Conservation (phyloP, 31 red algal species). For the Porphyra umbilicalis region DNA sequence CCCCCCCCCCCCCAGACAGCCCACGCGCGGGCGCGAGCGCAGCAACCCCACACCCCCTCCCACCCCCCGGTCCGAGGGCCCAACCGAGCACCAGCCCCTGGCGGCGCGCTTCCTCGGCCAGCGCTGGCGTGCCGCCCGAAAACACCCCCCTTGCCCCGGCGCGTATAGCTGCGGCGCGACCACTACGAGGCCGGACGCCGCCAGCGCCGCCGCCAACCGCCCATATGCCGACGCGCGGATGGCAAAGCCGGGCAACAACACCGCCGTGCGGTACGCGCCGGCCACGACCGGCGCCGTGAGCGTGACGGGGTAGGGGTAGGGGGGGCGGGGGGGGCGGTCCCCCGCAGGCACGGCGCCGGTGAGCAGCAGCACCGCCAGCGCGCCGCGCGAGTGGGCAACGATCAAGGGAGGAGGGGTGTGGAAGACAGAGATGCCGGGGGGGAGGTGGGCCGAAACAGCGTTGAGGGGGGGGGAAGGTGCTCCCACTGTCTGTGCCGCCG, state of each 20-base stretch:
- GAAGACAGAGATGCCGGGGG: no score
- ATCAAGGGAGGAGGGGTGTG: no score
- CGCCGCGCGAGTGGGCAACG: no score
- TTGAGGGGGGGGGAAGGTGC: no score
- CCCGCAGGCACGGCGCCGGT: no score
- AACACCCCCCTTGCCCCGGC: background rate
- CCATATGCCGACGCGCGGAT: background rate
- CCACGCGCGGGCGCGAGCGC: no score
- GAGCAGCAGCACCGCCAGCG: no score
- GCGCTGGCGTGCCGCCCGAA: background rate
- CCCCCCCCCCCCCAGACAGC: no score
- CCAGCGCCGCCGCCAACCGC: background rate
- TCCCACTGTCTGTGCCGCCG: no score
- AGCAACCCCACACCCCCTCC: no score
- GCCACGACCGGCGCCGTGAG: background rate
- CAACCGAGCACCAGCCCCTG: background rate
- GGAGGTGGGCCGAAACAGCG: no score
- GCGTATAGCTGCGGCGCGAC: background rate
- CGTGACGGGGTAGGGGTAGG: background rate
- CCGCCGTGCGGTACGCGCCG: background rate
- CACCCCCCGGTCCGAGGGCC: background rate
- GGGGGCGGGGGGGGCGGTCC: background rate
- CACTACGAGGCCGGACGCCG: background rate
- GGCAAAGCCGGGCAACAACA: background rate
- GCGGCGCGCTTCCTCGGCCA: background rate